phyloP scores from a whole-genome alignment of 441 rosid species.

The Rhodomyrtus psidioides region DNA sequence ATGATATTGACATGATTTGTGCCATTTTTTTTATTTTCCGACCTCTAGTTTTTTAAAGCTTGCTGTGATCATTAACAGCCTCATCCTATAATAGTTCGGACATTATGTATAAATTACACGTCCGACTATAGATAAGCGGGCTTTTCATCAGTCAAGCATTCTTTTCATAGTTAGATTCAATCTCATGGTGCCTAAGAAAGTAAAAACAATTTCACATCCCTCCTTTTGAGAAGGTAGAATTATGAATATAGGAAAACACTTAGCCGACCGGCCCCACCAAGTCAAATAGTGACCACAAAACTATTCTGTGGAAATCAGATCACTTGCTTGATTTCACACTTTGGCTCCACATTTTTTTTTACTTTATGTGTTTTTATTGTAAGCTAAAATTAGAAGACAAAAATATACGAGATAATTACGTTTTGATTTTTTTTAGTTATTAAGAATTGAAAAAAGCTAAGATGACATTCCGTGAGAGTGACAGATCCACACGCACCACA shows the following conservation, averaged over 20 bases:
- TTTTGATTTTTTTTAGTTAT: too few relatives aligned
- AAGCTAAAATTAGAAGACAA: too few relatives aligned
- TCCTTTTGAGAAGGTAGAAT: not conserved
- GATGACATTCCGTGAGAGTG: too few relatives aligned
- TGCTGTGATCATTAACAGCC: not conserved
- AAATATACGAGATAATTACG: too few relatives aligned
- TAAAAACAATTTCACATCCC: not conserved
- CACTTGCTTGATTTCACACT: too few relatives aligned
- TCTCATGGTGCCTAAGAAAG: not conserved
- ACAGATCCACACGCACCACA: too few relatives aligned
- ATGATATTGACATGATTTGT: not conserved
- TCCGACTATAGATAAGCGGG: not conserved
- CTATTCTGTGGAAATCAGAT: too few relatives aligned
- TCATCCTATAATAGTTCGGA: not conserved
- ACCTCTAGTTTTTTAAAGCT: not conserved
- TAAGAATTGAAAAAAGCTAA: too few relatives aligned
- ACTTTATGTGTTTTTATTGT: too few relatives aligned
- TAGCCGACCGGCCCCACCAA: too few relatives aligned
- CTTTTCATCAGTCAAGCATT: not conserved
- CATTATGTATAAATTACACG: not conserved
- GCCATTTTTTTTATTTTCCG: not conserved
- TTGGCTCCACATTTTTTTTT: too few relatives aligned
- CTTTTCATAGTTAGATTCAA: not conserved
- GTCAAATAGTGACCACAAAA: too few relatives aligned
- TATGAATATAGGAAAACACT: not conserved